A percentile compares a stretch with the other conserved stretches of the same genome.
These are phyloP conservation scores for Arabidopsis hybrid DNA, from an alignment of 441 rosid genomes.

Conservation along the genomic window DNA sequence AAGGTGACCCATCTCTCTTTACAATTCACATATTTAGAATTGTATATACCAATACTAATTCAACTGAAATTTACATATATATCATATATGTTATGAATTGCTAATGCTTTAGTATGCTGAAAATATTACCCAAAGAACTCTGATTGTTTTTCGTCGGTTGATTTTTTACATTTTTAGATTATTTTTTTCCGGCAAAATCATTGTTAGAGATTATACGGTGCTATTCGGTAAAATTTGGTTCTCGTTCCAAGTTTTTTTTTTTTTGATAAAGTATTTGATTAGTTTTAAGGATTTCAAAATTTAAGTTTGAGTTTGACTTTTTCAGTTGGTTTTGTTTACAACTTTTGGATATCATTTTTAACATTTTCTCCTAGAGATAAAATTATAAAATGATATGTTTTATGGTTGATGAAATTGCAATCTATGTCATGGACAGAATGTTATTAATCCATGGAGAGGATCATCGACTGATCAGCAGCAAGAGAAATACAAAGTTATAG, in stretches of 20 bases:
- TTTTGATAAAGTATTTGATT: background rate
- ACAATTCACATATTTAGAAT: background rate
- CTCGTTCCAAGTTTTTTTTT: background rate
- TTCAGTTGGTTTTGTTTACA: background rate
- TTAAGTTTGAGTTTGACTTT: background rate
- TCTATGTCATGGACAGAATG: conserved; percentile 32
- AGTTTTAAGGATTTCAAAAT: background rate
- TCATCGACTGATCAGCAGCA: conserved; percentile 23
- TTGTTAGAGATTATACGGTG: background rate
- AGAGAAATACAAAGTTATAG: conserved; percentile 33
- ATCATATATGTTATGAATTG: background rate
- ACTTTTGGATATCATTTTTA: background rate
- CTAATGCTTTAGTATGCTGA: background rate
- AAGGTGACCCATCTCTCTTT: conserved; percentile 50
- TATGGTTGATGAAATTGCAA: conserved; percentile 20
- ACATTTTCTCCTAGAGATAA: background rate
- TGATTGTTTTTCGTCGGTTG: background rate
- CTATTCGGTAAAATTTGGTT: background rate
- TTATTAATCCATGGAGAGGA: conserved; percentile 32
- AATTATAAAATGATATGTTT: background rate
- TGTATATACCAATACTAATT: background rate
- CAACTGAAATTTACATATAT: conserved; percentile 5
- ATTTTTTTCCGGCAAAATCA: too few relatives aligned
- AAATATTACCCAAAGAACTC: background rate
- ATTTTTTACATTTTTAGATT: background rate